Evolutionary conservation across 164 flowering plant species (phyloP).

Genomic region (Platanus orientalis): DNA sequence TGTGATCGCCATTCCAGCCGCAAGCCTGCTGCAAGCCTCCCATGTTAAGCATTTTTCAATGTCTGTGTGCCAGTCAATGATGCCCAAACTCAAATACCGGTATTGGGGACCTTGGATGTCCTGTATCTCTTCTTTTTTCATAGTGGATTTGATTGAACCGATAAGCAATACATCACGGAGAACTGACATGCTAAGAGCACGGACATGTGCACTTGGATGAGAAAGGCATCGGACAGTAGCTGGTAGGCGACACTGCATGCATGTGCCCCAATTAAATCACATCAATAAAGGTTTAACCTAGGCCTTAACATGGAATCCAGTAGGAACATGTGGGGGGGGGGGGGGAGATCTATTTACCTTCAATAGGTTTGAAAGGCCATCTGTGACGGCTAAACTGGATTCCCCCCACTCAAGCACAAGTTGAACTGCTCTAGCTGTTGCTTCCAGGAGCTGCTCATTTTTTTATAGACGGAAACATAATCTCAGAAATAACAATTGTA

Average conservation of each 20-base stretch:
- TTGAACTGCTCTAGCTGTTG: constrained; percentile 83
- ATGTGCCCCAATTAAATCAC: constrained; percentile 3
- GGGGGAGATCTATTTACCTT: constrained; percentile 44
- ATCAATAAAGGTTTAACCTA: constrained; percentile 2
- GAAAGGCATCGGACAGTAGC: constrained; percentile 85
- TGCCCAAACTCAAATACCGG: constrained; percentile 33
- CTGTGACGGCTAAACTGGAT: constrained; percentile 64
- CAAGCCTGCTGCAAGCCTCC: constrained; percentile 74
- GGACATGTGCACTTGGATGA: constrained; percentile 96
- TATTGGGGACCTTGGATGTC: constrained; percentile 32
- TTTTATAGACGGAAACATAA: constrained; percentile 10
- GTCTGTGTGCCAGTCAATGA: constrained; percentile 64
- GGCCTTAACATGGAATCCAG: not conserved
- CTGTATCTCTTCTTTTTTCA: constrained; percentile 27
- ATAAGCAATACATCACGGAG: constrained; percentile 65
- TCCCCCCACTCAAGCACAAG: constrained; percentile 81
- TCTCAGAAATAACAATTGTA: constrained; percentile 12
- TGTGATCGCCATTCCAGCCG: constrained; percentile 50
- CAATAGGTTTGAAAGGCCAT: constrained; percentile 78
- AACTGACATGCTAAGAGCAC: constrained; percentile 88
- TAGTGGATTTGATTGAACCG: constrained; percentile 31
- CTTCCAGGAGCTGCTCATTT: constrained; percentile 77
- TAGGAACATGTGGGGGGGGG: not conserved
- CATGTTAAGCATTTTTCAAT: constrained; percentile 74
- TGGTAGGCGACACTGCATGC: constrained; percentile 87